Evolutionary conservation across 352 stramenopile species (phyloP).

Genomic region (Globisporangium nodosum): DNA sequence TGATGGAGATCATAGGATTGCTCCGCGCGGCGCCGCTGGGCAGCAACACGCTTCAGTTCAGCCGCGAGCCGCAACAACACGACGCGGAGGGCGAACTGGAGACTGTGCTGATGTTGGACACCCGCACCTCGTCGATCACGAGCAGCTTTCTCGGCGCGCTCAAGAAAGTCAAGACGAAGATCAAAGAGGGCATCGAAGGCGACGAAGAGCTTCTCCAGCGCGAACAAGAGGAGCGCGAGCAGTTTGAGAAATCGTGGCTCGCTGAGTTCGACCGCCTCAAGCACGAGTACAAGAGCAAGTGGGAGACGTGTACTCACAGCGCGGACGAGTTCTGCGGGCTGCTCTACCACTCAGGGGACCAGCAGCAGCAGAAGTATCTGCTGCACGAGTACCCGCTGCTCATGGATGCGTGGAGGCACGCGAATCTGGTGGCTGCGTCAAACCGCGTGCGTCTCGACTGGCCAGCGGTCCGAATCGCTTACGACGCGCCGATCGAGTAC

Average conservation of each 20-base stretch:
- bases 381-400: slow-evolving; percentile 49
- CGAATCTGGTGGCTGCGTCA: slow-evolving; percentile 6
- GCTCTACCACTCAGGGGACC: slow-evolving; percentile 44
- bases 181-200: slow-evolving; percentile 45
- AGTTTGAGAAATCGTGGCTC: slow-evolving; percentile 57
- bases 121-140: slow-evolving; percentile 17
- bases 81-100: background rate
- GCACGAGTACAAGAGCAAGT: slow-evolving; percentile 36
- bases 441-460: slow-evolving; percentile 31
- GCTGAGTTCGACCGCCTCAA: slow-evolving; percentile 48
- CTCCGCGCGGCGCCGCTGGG: slow-evolving; percentile 24
- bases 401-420: slow-evolving; percentile 50
- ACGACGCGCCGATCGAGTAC: slow-evolving; percentile 17
- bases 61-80: background rate
- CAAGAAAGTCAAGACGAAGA: slow-evolving; percentile 50
- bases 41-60: slow-evolving; percentile 30
- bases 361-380: slow-evolving; percentile 38
- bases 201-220: slow-evolving; percentile 26
- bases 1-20: slow-evolving; percentile 21
- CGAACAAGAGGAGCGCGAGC: slow-evolving; percentile 36
- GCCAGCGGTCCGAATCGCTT: slow-evolving; percentile 22
- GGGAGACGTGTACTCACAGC: slow-evolving; percentile 62
- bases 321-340: slow-evolving; percentile 65
- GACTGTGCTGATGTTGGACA: background rate
- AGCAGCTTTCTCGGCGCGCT: slow-evolving; percentile 42